Evolutionary conservation across 1,284 basidiomycete genomes (phyloP).

Genomic region (Farysia itapuensis): DNA sequence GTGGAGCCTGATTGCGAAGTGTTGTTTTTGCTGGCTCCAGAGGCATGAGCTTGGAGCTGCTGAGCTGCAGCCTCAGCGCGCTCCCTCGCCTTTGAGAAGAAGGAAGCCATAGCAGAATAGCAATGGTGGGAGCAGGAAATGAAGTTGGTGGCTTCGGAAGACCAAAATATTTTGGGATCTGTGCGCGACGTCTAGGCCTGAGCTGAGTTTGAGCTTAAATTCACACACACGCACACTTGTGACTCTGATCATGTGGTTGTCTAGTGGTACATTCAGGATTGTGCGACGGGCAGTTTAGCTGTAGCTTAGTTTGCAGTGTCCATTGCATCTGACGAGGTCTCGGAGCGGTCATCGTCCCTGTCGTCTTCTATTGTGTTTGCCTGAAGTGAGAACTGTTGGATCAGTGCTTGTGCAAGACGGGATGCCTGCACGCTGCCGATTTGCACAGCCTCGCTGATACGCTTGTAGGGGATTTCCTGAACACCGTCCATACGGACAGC

Average conservation of each 20-base stretch:
- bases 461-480: slow-evolving; percentile 30
- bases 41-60: slow-evolving; percentile 38
- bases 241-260: too few species aligned
- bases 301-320: too few species aligned
- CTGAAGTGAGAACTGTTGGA: slow-evolving; percentile 13
- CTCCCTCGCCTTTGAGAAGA: slow-evolving; percentile 48
- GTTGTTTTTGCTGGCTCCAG: slow-evolving; percentile 1
- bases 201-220: too few species aligned
- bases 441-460: slow-evolving; percentile 22
- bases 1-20: slow-evolving; percentile 7
- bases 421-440: slow-evolving; percentile 31
- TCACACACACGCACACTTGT: too few species aligned
- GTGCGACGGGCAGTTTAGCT: too few species aligned
- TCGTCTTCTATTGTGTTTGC: background rate
- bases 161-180: too few species aligned
- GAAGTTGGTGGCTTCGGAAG: too few species aligned
- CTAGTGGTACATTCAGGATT: too few species aligned
- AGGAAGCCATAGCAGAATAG: slow-evolving; percentile 47
- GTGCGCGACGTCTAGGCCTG: too few species aligned
- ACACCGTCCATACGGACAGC: slow-evolving; percentile 25
- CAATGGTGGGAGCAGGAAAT: too few species aligned
- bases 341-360: too few species aligned
- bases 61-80: slow-evolving; percentile 49
- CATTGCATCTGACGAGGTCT: too few species aligned
- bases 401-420: slow-evolving; percentile 18